Conservation (phyloP, 2,329 filamentous ascomycete species). For the Calonectria naviculata region DNA sequence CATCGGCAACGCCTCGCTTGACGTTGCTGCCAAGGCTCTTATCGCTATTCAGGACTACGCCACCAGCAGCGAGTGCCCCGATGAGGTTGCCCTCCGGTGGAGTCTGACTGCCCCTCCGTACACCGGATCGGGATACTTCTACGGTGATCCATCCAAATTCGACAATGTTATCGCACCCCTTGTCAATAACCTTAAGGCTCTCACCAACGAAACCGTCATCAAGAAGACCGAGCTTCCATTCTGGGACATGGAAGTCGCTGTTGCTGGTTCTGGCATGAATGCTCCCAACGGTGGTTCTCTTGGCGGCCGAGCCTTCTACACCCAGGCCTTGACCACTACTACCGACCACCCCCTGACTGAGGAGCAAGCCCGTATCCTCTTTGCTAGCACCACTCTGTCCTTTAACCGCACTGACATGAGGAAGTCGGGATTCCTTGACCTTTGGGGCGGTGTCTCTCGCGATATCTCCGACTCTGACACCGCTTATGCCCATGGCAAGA, state of each 20-base stretch:
- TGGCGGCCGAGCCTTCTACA: slow-evolving; percentile 37
- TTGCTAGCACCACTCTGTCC: slow-evolving; percentile 28
- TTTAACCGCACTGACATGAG: slow-evolving; percentile 38
- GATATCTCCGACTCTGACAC: slow-evolving; percentile 33
- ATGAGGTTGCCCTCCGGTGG: slow-evolving; percentile 38
- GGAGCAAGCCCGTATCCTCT: slow-evolving; percentile 29
- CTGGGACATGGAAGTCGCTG: slow-evolving; percentile 35
- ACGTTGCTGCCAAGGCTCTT: slow-evolving; percentile 30
- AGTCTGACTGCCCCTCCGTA: slow-evolving; percentile 26
- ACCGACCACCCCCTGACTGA: slow-evolving; percentile 38
- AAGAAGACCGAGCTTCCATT: slow-evolving; percentile 33
- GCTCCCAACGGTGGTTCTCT: slow-evolving; percentile 29
- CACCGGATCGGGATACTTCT: slow-evolving; percentile 37
- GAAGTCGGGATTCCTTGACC: slow-evolving; percentile 37
- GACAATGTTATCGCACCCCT: slow-evolving; percentile 30
- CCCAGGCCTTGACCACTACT: slow-evolving; percentile 31
- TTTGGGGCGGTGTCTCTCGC: slow-evolving; percentile 39
- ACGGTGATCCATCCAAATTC: slow-evolving; percentile 35
- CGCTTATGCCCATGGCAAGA: slow-evolving; percentile 35
- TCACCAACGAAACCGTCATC: slow-evolving; percentile 19
- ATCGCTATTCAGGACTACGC: slow-evolving; percentile 37
- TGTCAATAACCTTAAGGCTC: slow-evolving; percentile 20
- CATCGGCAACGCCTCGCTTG: slow-evolving; percentile 23
- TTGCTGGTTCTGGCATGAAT: slow-evolving; percentile 36
- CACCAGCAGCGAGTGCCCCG: slow-evolving; percentile 24